phyloP scores from a whole-genome alignment of 2,329 filamentous ascomycete species.

The Fusarium buharicum region DNA sequence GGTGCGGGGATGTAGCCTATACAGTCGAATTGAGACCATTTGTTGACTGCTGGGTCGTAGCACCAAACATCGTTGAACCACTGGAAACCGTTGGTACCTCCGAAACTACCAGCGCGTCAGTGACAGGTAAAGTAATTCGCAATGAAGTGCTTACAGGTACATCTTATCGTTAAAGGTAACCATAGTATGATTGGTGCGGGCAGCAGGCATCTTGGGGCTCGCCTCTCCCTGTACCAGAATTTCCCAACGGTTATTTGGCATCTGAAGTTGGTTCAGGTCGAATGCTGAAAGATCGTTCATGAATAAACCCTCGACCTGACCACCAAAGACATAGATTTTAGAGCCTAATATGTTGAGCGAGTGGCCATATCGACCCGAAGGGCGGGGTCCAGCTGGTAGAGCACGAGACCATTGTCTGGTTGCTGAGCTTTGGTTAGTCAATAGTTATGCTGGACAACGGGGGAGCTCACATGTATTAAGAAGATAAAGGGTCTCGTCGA shows the following conservation, averaged over 20 bases:
- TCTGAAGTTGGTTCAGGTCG: conserved; percentile 93
- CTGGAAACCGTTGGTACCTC: conserved; percentile 91
- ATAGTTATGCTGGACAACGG: neutral
- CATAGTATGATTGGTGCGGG: conserved; percentile 93
- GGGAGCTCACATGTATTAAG: conserved; percentile 89
- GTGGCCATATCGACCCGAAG: conserved; percentile 93
- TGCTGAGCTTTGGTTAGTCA: conserved; percentile 63
- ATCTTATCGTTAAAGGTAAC: conserved; percentile 93
- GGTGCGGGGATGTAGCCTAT: conserved; percentile 97
- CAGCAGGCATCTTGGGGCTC: conserved; percentile 74
- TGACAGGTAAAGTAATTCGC: neutral
- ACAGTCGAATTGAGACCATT: conserved; percentile 90
- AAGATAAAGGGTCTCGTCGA: conserved; percentile 96
- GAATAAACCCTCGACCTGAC: conserved; percentile 96
- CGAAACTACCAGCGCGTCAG: conserved; percentile 71
- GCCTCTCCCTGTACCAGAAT: conserved; percentile 77
- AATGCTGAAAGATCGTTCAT: conserved; percentile 98
- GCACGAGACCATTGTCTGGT: conserved; percentile 98
- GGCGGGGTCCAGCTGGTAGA: conserved; percentile 84
- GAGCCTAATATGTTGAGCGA: conserved; percentile 96
- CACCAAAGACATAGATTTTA: conserved; percentile 97
- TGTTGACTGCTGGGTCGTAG: conserved; percentile 84
- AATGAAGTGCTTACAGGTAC: conserved; percentile 75
- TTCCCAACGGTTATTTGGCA: conserved; percentile 92
- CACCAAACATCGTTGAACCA: conserved; percentile 99